A percentile compares a stretch with the other conserved stretches of the same genome.
Conservation (phyloP, 768 basidiomycete species). For the Galerina sulciceps region DNA sequence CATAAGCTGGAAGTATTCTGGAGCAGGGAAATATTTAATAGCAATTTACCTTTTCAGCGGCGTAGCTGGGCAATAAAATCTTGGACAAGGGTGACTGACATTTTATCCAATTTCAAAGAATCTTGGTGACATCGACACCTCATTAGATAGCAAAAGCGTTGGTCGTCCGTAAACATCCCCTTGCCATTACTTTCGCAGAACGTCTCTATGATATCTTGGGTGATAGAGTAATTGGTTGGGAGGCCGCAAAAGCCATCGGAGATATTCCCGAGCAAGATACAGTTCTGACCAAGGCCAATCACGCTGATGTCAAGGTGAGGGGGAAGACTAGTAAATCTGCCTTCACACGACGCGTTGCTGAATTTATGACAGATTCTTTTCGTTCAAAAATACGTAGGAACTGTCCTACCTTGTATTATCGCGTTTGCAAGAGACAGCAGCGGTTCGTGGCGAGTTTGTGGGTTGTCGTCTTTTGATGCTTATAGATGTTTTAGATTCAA, state of each 20-base stretch:
- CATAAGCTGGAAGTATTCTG: constrained; percentile 52
- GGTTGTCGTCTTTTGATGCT: background rate
- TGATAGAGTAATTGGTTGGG: constrained; percentile 66
- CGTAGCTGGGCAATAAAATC: constrained; percentile 57
- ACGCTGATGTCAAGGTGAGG: constrained; percentile 76
- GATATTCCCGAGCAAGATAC: constrained; percentile 62
- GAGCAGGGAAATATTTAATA: constrained; percentile 46
- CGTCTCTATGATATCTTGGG: constrained; percentile 71
- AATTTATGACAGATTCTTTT: constrained; percentile 59
- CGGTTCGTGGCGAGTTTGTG: constrained; percentile 41
- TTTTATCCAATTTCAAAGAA: background rate
- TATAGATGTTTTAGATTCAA: constrained; percentile 41
- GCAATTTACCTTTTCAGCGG: constrained; percentile 28
- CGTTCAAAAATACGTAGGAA: constrained; percentile 75
- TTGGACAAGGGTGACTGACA: constrained; percentile 70
- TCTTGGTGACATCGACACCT: background rate
- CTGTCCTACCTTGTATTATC: constrained; percentile 76
- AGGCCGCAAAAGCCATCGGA: constrained; percentile 80
- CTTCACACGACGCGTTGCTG: background rate
- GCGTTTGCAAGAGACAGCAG: constrained; percentile 59
- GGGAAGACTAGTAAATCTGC: no score
- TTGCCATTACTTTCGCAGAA: constrained; percentile 59
- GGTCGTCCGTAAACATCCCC: constrained; percentile 71
- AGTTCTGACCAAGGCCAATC: constrained; percentile 76
- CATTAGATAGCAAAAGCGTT: constrained; percentile 79